Evolutionary conservation across 164 flowering plant species (phyloP).

Genomic region (Nymphaea colorata): DNA sequence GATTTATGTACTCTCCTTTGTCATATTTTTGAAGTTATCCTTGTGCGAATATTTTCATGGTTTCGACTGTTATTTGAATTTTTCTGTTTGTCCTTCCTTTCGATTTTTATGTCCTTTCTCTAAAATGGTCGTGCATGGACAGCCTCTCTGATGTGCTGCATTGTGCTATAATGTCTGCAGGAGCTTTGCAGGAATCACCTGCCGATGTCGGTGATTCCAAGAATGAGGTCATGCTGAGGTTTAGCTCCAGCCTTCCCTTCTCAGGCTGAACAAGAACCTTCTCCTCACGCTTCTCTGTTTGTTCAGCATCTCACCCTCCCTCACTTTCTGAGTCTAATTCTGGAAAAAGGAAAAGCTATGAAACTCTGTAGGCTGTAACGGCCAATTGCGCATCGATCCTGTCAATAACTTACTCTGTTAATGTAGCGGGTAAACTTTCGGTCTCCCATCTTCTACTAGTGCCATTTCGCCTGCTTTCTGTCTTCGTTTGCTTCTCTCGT

Average conservation of each 20-base stretch:
- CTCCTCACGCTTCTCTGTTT: too few species aligned
- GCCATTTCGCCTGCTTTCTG: background rate
- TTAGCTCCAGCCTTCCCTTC: background rate
- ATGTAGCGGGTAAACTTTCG: background rate
- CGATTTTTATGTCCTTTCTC: background rate
- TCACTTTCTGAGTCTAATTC: background rate
- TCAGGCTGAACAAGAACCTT: background rate
- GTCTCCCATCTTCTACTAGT: background rate
- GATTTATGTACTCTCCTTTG: too few species aligned
- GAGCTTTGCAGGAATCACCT: background rate
- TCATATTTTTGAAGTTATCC: background rate
- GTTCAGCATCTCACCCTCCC: background rate
- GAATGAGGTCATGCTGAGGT: background rate
- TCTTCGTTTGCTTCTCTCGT: background rate
- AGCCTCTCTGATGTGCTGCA: background rate
- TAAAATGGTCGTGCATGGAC: background rate
- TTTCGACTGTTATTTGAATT: background rate
- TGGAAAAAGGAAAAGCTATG: too few species aligned
- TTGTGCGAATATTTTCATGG: background rate
- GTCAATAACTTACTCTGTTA: too few species aligned
- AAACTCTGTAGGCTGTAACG: too few species aligned
- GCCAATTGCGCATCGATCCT: too few species aligned
- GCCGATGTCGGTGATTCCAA: background rate
- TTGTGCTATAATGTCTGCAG: background rate
- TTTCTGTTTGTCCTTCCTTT: background rate